phyloP scores from a whole-genome alignment of 1,139 yeast species.

The Meyerozyma smithsonii region DNA sequence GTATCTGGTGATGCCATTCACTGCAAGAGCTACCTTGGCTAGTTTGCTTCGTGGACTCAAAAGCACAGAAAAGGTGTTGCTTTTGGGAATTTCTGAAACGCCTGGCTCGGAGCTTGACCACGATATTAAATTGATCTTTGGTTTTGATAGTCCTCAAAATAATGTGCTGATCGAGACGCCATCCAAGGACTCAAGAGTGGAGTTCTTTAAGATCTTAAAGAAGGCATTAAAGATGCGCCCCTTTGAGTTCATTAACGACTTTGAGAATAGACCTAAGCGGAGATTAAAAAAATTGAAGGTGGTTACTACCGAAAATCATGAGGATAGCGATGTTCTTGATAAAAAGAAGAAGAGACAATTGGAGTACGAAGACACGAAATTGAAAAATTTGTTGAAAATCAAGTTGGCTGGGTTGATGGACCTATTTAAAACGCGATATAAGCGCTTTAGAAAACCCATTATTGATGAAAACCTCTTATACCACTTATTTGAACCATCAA shows the following conservation, averaged over 20 bases:
- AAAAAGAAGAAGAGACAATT: constrained; percentile 43
- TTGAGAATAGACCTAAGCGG: constrained; percentile 47
- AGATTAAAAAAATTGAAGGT: constrained; percentile 35
- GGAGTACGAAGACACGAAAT: constrained; percentile 70
- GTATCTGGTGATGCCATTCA: constrained; percentile 60
- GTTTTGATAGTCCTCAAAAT: constrained; percentile 41
- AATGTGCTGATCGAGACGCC: constrained; percentile 42
- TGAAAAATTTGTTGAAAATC: constrained; percentile 79
- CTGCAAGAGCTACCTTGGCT: constrained; percentile 68
- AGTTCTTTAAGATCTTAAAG: constrained; percentile 54
- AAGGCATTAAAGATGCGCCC: constrained; percentile 66
- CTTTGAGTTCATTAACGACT: constrained; percentile 48
- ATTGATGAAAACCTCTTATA: constrained; percentile 70
- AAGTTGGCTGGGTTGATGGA: constrained; percentile 89
- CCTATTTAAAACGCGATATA: constrained; percentile 77
- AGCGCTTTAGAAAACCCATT: constrained; percentile 84
- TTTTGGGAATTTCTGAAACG: constrained; percentile 72
- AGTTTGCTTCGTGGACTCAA: constrained; percentile 65
- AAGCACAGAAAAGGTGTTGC: constrained; percentile 67
- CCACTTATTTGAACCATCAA: constrained; percentile 69
- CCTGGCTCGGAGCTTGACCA: constrained; percentile 26
- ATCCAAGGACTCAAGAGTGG: constrained; percentile 36
- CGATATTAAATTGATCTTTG: constrained; percentile 48
- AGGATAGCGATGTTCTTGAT: constrained; percentile 13
- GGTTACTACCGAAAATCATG: constrained; percentile 14